These are phyloP conservation scores for Acacia concinna DNA, from an alignment of 331 rosid species.

Conservation along the genomic window DNA sequence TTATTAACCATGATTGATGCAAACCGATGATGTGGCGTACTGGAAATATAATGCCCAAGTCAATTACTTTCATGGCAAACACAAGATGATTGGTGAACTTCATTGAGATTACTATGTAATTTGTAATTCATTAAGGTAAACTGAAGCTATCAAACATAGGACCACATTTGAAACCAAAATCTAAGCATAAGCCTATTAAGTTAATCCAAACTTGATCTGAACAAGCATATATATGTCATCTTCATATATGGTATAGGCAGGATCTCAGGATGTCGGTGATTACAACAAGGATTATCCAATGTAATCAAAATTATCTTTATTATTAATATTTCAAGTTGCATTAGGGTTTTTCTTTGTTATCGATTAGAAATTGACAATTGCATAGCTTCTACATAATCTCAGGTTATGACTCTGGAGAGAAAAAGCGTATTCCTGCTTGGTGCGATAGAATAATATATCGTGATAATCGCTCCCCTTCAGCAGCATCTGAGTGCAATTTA, in stretches of 20 bases:
- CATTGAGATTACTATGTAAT: not conserved
- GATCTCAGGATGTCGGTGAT: not conserved
- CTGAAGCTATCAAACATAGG: not conserved
- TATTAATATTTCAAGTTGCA: not conserved
- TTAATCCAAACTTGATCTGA: not conserved
- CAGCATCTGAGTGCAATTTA: conserved; percentile 62
- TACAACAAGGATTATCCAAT: not conserved
- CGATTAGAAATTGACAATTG: not conserved
- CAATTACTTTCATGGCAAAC: not conserved
- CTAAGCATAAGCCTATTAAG: not conserved
- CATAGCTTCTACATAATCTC: conserved; percentile 20
- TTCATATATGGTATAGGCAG: not conserved
- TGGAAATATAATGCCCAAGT: not conserved
- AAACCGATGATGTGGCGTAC: not conserved
- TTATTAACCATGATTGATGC: conserved; percentile 6
- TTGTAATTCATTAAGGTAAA: not conserved
- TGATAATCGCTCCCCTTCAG: conserved; percentile 66
- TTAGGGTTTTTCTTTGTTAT: not conserved
- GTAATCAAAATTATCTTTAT: not conserved
- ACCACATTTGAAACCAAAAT: not conserved
- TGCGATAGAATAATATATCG: conserved; percentile 98
- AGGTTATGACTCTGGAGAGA: conserved; percentile 99
- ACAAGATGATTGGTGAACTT: not conserved
- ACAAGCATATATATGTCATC: not conserved
- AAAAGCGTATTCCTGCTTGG: conserved; percentile 99